Base-by-base conservation (phyloP, 176 grass and related monocot species). In the Avena sativa region DNA sequence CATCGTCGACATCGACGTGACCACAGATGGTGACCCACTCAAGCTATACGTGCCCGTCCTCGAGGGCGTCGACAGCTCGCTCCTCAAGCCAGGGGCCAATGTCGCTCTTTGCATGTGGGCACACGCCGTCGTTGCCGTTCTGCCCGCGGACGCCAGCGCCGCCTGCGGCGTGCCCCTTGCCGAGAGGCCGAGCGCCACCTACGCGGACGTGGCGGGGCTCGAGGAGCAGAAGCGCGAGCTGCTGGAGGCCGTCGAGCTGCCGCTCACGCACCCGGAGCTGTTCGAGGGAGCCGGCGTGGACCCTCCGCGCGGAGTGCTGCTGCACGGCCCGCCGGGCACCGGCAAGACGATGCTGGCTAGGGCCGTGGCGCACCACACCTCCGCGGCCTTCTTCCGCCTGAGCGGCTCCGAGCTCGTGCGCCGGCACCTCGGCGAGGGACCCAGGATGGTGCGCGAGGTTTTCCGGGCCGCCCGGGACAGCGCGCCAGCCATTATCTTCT, bases 261-360 rank as follows among this genome's bases (percentile, higher is more conserved):
- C 86, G 47, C 64, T 91, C 40, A 79, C 79, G 47, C 82, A 77
- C 56, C 82, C 89, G 8, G 89, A 91, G 82, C 72, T 88, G 36
- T 91, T 91, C 74, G 81, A 65, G 4, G 53, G 46, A 6, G 56
- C 76, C 21, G 86, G 86, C 5, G 61, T 92, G 8, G 83, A 88
- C 26, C 63, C 86, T 20, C 86, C 90, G 3, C 74, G 80, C 43
- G 83, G 90, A 25, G 90, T 92, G 55, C 90, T 92, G 44, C 76
- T 87, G 79, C 76, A 82, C 52, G 86, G 85, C 85, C 85, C 67
- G 4, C 85, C 67, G 2, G 77, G 77, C 4, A 81, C 77, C 17
- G 85, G 85, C 48, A 91, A 91, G 79, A 91, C 90, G 8, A 79
- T 91, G 76, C 85, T 91, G 26, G 81, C 82, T 16, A 78, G 26